Evolutionary conservation across 2,329 filamentous ascomycete genomes (phyloP).

Genomic region (Arthroderma uncinatum): DNA sequence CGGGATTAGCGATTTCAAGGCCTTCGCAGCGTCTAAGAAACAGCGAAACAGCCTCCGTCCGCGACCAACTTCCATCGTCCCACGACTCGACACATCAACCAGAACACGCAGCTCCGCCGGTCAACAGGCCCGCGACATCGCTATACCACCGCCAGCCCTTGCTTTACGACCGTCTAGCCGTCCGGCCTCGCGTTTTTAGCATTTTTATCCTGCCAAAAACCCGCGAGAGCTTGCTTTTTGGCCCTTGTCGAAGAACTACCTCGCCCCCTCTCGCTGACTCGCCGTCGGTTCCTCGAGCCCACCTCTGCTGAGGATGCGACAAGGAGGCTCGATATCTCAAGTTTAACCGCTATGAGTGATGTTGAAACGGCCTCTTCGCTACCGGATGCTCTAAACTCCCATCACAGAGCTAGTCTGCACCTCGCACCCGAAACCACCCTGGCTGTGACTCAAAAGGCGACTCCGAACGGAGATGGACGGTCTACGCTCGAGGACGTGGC

Average conservation of each 20-base stretch:
- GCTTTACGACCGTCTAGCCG: not conserved
- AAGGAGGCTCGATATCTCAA: constrained; percentile 28
- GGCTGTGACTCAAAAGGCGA: not conserved
- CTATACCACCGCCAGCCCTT: not conserved
- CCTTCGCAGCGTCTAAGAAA: not conserved
- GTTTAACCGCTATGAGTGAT: constrained; percentile 40
- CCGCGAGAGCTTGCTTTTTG: not conserved
- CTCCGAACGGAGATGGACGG: constrained; percentile 3
- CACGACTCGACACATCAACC: not conserved
- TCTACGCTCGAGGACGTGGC: not conserved
- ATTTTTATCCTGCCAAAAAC: not conserved
- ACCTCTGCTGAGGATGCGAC: constrained; percentile 31
- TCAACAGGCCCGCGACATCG: not conserved
- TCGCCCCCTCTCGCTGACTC: not conserved
- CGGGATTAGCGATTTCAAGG: not conserved
- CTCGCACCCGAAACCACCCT: constrained; percentile 4
- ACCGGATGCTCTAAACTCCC: constrained; percentile 4
- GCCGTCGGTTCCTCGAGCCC: constrained; percentile 1
- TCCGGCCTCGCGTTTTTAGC: not conserved
- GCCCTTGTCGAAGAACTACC: not conserved
- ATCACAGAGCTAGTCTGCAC: not conserved
- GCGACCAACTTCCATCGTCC: not conserved
- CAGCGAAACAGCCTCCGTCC: not conserved
- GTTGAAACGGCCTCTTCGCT: constrained; percentile 29
- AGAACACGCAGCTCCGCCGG: not conserved